Percentiles rank a stretch among this genome's conserved stretches.
Evolutionary conservation across 371 early-diverging fungal genomes (phyloP).

Genomic region (Chytridium lagenaria): DNA sequence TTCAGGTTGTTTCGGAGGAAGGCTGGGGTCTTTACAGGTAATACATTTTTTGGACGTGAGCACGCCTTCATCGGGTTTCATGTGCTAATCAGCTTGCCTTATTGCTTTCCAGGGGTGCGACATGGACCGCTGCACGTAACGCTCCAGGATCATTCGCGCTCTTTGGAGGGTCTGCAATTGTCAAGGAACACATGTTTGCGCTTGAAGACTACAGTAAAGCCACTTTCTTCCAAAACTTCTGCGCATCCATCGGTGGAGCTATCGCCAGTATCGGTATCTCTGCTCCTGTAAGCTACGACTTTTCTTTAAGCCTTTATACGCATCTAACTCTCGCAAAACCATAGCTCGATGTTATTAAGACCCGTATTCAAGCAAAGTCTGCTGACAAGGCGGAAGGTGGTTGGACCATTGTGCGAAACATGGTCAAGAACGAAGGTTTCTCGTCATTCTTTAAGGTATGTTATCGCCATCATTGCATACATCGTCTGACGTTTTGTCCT

Average conservation of each 20-base stretch:
- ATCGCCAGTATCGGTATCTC: constrained; percentile 94
- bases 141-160: constrained; percentile 98
- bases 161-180: constrained; percentile 94
- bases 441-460: constrained; percentile 91
- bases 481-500: no score
- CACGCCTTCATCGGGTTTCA: no score
- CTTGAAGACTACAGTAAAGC: constrained; percentile 90
- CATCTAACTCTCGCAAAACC: constrained; percentile 13
- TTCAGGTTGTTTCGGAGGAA: constrained; percentile 85
- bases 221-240: constrained; percentile 97
- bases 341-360: constrained; percentile 91
- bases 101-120: constrained; percentile 91
- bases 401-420: constrained; percentile 79
- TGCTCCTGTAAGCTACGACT: constrained; percentile 68
- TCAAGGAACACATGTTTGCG: constrained; percentile 90
- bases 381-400: constrained; percentile 90
- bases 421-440: constrained; percentile 91
- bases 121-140: constrained; percentile 98
- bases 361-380: constrained; percentile 95
- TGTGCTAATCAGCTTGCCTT: no score
- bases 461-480: no score
- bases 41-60: no score
- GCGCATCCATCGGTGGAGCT: constrained; percentile 94
- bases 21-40: constrained; percentile 91
- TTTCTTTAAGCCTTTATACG: not conserved